Evolutionary conservation across 2,329 filamentous ascomycete genomes (phyloP), one percentile per base, ranked within the genome.

Genomic region (Endoconidiophora laricicola): DNA sequence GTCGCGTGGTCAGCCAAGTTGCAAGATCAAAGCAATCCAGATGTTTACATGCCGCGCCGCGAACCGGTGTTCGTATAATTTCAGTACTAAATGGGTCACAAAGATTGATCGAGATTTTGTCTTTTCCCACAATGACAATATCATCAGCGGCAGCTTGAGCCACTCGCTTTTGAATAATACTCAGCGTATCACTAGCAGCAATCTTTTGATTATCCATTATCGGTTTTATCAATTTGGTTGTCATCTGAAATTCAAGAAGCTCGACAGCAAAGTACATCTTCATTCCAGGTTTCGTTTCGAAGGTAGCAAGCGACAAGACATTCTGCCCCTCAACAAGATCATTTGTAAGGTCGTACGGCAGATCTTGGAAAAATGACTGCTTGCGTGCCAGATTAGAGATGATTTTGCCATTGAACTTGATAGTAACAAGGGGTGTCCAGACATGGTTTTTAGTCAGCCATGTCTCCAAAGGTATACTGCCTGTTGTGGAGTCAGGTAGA

Each of bases 11-110:
- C 6, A 98, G 72, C 68, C 86, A 96, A 1, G 76, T 88, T 18
- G 83, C 74, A 6, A 95, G 76, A 61, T 96, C 90, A 60, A 96
- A 95, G 60, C 87, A 94, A 60, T 95, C 86, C 36, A 81, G 68
- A 60, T 98, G 90, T 22, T 68, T 67, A 61, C 91, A 98, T 2
- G 62, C 57, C 6, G 59, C 66, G 23, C 86, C 79, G 24, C 88
- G 80, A 2, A 81, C 85, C 1, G 91, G 90, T 0, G 73, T 70
- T 4, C 74, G 67, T 60, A 83, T 87, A 9, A 91, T 71, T 10
- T 60, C 65, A 1, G 73, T 67, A 51, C 69, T 81, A 59, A 83
- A 84, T 0, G 82, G 80, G 60, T 86, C 81, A 0, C 76, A 67
- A 12, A 87, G 64, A 53, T 79, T 72, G 49, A 87, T 69, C 2